These are phyloP conservation scores for Hippophae tibetana DNA, from an alignment of 306 rosid species.

Conservation along the genomic window DNA sequence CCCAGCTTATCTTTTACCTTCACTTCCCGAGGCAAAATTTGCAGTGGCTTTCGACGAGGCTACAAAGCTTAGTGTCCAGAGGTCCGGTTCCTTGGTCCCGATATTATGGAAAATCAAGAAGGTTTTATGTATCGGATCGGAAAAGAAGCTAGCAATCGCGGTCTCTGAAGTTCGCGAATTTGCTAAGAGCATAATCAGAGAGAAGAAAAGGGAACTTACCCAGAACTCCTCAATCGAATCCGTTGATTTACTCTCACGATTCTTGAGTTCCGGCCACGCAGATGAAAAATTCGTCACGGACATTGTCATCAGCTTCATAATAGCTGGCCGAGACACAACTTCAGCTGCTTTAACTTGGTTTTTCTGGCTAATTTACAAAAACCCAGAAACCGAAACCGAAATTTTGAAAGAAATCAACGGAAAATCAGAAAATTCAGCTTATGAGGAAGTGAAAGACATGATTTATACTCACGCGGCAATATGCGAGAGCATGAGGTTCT, in stretches of 20 bases:
- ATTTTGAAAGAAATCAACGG: slow-evolving; percentile 30
- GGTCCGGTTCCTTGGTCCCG: slow-evolving; percentile 17
- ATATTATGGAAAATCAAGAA: slow-evolving; percentile 34
- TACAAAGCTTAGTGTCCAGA: slow-evolving; percentile 23
- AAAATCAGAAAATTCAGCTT: slow-evolving; percentile 4
- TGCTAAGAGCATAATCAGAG: slow-evolving; percentile 23
- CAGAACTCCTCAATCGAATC: slow-evolving; percentile 23
- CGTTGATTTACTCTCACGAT: slow-evolving; percentile 37
- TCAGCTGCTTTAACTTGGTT: slow-evolving; percentile 57
- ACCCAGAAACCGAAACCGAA: slow-evolving; percentile 30
- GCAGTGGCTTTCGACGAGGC: slow-evolving; percentile 45
- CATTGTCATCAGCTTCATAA: slow-evolving; percentile 48
- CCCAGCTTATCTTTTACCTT: slow-evolving; percentile 46
- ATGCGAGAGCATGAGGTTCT: slow-evolving; percentile 65
- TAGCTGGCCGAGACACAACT: slow-evolving; percentile 60
- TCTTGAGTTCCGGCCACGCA: slow-evolving; percentile 42
- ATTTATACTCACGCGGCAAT: slow-evolving; percentile 53
- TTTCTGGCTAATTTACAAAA: slow-evolving; percentile 44
- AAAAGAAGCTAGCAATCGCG: slow-evolving; percentile 20
- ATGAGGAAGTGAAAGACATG: slow-evolving; percentile 48
- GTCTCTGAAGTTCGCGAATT: slow-evolving; percentile 34
- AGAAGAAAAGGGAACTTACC: slow-evolving; percentile 36
- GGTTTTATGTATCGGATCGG: slow-evolving; percentile 32
- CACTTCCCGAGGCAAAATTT: slow-evolving; percentile 36
- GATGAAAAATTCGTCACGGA: slow-evolving; percentile 41